These are phyloP conservation scores for Boehmeria nivea DNA, from an alignment of 306 rosid species.

Conservation along the genomic window DNA sequence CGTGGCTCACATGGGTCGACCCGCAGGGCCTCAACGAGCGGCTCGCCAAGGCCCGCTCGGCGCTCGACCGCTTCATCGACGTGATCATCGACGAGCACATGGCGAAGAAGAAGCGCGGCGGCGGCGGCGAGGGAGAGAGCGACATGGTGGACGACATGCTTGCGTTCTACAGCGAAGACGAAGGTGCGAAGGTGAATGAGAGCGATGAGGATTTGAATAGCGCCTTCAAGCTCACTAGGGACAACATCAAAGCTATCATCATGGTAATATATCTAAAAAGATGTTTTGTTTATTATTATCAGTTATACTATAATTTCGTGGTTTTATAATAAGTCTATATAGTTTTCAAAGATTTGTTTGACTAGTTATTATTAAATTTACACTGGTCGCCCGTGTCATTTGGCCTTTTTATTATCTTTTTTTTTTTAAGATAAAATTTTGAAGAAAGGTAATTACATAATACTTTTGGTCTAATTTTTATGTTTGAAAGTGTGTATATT, in stretches of 20 bases:
- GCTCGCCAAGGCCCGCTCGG: constrained; percentile 48
- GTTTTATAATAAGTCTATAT: too few relatives aligned
- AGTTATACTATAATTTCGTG: too few relatives aligned
- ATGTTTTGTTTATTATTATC: too few relatives aligned
- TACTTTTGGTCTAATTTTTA: too few relatives aligned
- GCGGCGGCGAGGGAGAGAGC: constrained; percentile 20
- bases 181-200: constrained; percentile 26
- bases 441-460: too few relatives aligned
- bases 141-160: constrained; percentile 91
- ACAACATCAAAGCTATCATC: constrained; percentile 86
- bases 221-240: constrained; percentile 64
- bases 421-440: too few relatives aligned
- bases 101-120: constrained; percentile 14
- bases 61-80: constrained; percentile 60
- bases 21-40: constrained; percentile 60
- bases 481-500: too few relatives aligned
- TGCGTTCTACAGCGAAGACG: constrained; percentile 50
- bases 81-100: constrained; percentile 63
- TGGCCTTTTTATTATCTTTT: too few relatives aligned
- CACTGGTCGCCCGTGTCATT: too few relatives aligned
- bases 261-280: too few relatives aligned
- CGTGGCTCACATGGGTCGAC: constrained; percentile 47
- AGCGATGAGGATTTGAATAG: constrained; percentile 34
- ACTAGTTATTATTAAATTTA: too few relatives aligned
- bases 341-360: too few relatives aligned